These are phyloP conservation scores for Capniomyces stellatus DNA, from an alignment of 371 early-diverging fungal genomes.

Conservation along the genomic window DNA sequence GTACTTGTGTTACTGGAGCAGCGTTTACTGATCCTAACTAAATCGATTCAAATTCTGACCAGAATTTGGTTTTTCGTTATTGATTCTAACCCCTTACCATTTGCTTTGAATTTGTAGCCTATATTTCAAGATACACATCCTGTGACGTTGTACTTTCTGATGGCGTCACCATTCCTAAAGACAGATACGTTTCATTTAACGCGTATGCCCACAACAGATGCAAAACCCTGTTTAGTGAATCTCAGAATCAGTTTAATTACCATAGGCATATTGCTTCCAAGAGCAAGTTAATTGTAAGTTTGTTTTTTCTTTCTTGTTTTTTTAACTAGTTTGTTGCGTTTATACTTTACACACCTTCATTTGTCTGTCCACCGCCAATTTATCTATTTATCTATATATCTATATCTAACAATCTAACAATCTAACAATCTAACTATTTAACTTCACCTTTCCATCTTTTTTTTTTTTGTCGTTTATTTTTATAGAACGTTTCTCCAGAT, in stretches of 20 bases:
- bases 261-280: background rate
- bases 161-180: background rate
- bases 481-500: background rate
- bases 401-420: too few relatives aligned
- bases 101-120: background rate
- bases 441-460: background rate
- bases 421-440: too few relatives aligned
- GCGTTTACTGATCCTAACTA: too few relatives aligned
- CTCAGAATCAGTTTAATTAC: background rate
- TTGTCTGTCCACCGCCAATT: too few relatives aligned
- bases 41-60: too few relatives aligned
- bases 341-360: too few relatives aligned
- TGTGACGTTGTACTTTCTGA: background rate
- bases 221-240: background rate
- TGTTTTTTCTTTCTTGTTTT: background rate
- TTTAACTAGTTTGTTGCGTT: background rate
- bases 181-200: background rate
- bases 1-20: too few relatives aligned
- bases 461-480: background rate
- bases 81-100: background rate
- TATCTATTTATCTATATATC: too few relatives aligned
- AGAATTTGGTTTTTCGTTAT: too few relatives aligned
- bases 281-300: background rate
- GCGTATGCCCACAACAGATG: background rate
- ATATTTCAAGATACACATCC: background rate